phyloP scores from a whole-genome alignment of 331 rosid species.

The Malus hybrid region DNA sequence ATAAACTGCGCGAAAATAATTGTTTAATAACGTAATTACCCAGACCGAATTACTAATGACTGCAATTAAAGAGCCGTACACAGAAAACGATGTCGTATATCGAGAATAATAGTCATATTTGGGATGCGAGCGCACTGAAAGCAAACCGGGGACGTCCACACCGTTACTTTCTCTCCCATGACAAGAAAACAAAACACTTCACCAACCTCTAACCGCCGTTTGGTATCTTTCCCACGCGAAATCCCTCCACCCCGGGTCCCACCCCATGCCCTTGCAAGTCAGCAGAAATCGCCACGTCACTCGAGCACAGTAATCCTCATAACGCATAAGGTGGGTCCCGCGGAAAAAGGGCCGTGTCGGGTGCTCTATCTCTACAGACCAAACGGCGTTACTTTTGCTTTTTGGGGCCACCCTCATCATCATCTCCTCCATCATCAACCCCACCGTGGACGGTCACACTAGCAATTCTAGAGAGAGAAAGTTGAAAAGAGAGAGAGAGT shows the following conservation, averaged over 20 bases:
- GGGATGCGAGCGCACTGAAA: conserved; percentile 5
- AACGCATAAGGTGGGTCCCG: conserved; percentile 29
- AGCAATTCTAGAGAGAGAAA: not conserved
- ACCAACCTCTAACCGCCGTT: conserved; percentile 36
- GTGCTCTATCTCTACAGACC: conserved; percentile 26
- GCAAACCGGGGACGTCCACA: conserved; percentile 10
- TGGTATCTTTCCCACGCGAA: conserved; percentile 5
- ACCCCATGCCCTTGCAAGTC: conserved; percentile 14
- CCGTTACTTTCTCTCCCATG: not conserved
- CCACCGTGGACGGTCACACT: not conserved
- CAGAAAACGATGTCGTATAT: conserved; percentile 1
- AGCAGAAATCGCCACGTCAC: not conserved
- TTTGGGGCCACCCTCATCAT: not conserved
- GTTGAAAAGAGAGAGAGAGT: conserved; percentile 7
- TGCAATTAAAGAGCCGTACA: not conserved
- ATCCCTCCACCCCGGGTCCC: conserved; percentile 1
- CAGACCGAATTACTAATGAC: not conserved
- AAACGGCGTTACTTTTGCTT: conserved; percentile 76
- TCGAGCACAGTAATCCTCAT: not conserved
- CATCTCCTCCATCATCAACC: conserved; percentile 24
- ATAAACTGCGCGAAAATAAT: not conserved
- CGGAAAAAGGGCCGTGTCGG: conserved; percentile 44
- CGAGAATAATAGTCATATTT: not conserved
- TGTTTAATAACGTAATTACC: not conserved
- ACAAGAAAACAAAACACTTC: not conserved